Percentiles rank a stretch among this genome's conserved stretches.
Conservation (phyloP, 2,329 filamentous ascomycete genomes). For the Cladophialophora immunda region DNA sequence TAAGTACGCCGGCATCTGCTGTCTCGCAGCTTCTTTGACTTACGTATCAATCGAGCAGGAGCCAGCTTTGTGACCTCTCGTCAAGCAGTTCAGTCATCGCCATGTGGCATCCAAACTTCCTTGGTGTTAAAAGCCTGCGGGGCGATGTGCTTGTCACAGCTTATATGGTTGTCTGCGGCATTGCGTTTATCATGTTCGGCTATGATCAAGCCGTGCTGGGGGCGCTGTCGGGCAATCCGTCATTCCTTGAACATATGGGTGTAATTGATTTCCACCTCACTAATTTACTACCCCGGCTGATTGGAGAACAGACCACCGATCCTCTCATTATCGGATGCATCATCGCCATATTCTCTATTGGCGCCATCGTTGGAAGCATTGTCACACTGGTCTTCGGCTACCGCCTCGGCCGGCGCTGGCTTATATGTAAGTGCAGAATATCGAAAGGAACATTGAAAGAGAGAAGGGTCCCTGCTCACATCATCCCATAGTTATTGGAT, state of each 20-base stretch:
- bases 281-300: background rate
- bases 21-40: no score
- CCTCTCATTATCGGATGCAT: constrained; percentile 12
- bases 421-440: background rate
- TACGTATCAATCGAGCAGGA: no score
- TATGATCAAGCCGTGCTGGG: constrained; percentile 15
- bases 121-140: constrained; percentile 9
- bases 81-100: background rate
- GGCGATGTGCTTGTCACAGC: background rate
- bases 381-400: constrained; percentile 1
- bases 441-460: background rate
- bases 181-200: constrained; percentile 12
- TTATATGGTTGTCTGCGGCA: constrained; percentile 9
- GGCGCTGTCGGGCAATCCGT: background rate
- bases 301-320: constrained; percentile 8
- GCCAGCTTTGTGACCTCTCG: no score
- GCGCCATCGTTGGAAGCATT: constrained; percentile 11
- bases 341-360: constrained; percentile 4
- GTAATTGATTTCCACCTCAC: background rate
- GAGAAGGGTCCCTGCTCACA: background rate
- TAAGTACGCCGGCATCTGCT: no score
- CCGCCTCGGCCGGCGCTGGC: constrained; percentile 6
- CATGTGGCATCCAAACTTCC: constrained; percentile 7
- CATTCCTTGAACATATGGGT: constrained; percentile 3
- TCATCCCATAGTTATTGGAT: constrained; percentile 50